Base-by-base conservation (phyloP, 2,329 filamentous ascomycete genomes). In the Didymella segeticola region DNA sequence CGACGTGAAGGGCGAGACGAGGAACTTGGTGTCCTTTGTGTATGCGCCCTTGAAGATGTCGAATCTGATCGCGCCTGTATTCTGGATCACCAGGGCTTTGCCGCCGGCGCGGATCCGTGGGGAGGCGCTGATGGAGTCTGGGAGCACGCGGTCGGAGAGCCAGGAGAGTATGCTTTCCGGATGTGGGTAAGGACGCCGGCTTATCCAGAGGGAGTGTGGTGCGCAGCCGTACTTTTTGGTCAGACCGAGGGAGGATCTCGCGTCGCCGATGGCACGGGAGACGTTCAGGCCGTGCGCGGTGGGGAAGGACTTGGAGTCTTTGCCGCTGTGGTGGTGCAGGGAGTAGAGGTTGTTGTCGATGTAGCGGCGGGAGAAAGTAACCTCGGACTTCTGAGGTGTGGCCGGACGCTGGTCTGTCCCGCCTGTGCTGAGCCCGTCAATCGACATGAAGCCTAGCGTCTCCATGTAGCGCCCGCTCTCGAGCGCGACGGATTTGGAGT, bases 321-420 rank as follows among this genome's bases (percentile, higher is more conserved):
- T 84, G 0, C 85, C 85, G 2, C 89, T 90, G 72, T 98, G 93
- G 66, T 95, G 84, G 65, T 93, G 83, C 54, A 96, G 82, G 1
- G 92, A 95, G 57, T 86, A 89, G 0, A 97, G 80, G 64, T 98
- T 98, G 77, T 93, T 97, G 76, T 98, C 93, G 56, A 98, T 93
- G 75, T 97, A 98, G 54, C 88, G 84, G 38, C 93, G 85, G 47
- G 83, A 82, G 70, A 96, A 97, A 1, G 79, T 82, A 36, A 86
- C 77, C 67, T 70, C 46, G 59, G 62, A 7, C 48, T 59, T 54
- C 25, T 67, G 61, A 15, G 53, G 19, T 23, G 31, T 47, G 14
- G 64, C 59, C 25, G 61, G 30, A 14, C 58, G 47, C 36, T 61
- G 26, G 63, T 70, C 70, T 17, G 64, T 75, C 5, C 70, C 71